Base-by-base conservation (phyloP, 331 rosid genomes). In the Pyracantha coccinea region DNA sequence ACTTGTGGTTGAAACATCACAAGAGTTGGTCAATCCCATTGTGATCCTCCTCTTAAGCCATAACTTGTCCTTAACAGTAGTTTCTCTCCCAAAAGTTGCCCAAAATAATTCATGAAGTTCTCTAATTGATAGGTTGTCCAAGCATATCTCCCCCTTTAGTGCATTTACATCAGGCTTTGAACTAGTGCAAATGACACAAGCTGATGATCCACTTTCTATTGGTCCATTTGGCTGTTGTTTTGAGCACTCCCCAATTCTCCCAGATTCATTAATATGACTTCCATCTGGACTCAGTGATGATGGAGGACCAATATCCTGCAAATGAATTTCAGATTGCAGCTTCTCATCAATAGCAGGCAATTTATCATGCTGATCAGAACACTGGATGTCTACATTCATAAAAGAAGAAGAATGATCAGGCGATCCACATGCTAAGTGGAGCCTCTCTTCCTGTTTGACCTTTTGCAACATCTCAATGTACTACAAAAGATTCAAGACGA, bases 11-110 rank as follows among this genome's bases (percentile, higher is more conserved):
- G 97, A 82, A 67, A 95, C 88, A 84, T 95, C 89, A 21, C 92
- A 87, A 3, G 97, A 89, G 83, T 90, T 87, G 15, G 99, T 92
- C 88, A 95, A 86, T 81, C 97, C 94, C 97, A 95, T 95, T 76
- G 92, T 75, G 75, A 95, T 92, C 88, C 99, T 92, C 85, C 97
- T 88, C 84, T 86, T 95, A 72, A 95, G 88, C 99, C 99, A 92
- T 68, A 77, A 78, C 81, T 92, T 95, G 81, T 95, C 99, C 80
- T 92, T 92, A 71, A 95, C 97, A 41, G 92, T 92, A 80, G 99
- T 92, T 82, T 89, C 90, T 82, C 99, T 88, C 58, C 97, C 93
- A 92, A 95, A 95, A 54, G 96, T 87, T 66, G 96, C 97, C 83
- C 76, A 86, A 60, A 95, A 95, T 64, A 89, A 85, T 77, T 89